These are phyloP conservation scores for Flaveria ramosissima DNA, from an alignment of 129 eudicot genomes.

Conservation along the genomic window DNA sequence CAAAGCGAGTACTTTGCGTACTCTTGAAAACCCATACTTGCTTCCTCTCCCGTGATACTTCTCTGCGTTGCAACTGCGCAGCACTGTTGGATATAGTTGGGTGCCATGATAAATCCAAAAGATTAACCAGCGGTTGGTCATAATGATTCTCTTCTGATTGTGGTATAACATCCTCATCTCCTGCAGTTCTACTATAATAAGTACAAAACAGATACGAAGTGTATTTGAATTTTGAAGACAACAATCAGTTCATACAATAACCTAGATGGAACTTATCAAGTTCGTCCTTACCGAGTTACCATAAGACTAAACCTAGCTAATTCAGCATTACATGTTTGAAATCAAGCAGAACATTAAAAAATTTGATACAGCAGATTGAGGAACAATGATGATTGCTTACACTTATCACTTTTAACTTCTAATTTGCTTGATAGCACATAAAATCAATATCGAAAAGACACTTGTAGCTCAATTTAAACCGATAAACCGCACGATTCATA, in stretches of 20 bases:
- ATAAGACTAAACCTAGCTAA: too few species aligned
- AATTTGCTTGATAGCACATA: too few species aligned
- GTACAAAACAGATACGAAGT: not conserved
- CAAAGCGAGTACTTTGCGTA: constrained; percentile 43
- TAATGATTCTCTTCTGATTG: constrained; percentile 24
- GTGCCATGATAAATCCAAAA: constrained; percentile 49
- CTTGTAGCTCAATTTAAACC: too few species aligned
- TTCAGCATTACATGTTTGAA: too few species aligned
- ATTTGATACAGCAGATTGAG: too few species aligned
- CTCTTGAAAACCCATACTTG: constrained; percentile 61
- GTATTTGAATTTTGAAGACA: not conserved
- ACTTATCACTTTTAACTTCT: too few species aligned
- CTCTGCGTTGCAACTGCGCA: constrained; percentile 50
- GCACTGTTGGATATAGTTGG: constrained; percentile 19
- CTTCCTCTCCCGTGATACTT: constrained; percentile 59
- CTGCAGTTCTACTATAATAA: constrained; percentile 41
- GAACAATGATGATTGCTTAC: too few species aligned
- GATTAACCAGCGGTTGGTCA: not conserved
- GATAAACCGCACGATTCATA: not conserved
- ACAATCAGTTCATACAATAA: constrained; percentile 3
- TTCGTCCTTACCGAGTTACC: not conserved
- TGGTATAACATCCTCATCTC: constrained; percentile 24
- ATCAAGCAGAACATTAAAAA: too few species aligned
- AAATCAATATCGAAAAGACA: too few species aligned
- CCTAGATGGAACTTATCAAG: not conserved